A percentile compares a stretch with the other conserved stretches of the same genome.
Conservation (phyloP, 768 basidiomycete genomes). For the Suillus sp. region DNA sequence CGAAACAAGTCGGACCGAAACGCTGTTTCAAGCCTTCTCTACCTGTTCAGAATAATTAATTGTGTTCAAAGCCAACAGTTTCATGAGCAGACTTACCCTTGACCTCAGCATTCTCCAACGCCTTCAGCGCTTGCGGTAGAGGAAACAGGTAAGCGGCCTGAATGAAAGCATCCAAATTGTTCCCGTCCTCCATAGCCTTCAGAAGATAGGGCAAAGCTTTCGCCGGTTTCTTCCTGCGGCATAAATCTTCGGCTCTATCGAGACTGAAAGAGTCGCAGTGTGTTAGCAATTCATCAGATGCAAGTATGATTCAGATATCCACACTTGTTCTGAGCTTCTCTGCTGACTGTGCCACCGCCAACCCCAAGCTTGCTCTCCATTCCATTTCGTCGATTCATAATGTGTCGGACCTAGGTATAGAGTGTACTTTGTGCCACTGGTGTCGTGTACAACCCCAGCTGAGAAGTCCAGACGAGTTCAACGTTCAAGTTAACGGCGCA, state of each 20-base stretch:
- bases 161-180: constrained; percentile 44
- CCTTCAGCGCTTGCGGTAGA: constrained; percentile 27
- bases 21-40: constrained; percentile 28
- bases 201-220: constrained; percentile 42
- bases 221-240: constrained; percentile 32
- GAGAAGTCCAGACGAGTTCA: neutral
- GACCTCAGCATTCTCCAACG: constrained; percentile 30
- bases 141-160: constrained; percentile 39
- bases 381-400: constrained; percentile 21
- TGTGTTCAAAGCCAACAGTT: neutral
- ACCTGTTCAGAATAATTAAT: constrained; percentile 22
- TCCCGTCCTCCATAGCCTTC: constrained; percentile 41
- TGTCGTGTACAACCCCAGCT: neutral
- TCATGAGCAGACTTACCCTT: constrained; percentile 19
- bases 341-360: constrained; percentile 33
- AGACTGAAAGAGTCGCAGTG: constrained; percentile 26
- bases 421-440: neutral
- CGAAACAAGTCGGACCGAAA: constrained; percentile 39
- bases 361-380: constrained; percentile 27
- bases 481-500: no score
- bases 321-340: constrained; percentile 33
- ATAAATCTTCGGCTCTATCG: constrained; percentile 41
- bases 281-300: neutral
- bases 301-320: neutral
- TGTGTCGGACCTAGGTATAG: neutral